Base-by-base conservation (phyloP, 1,284 basidiomycete genomes). In the Meripilus lineatus region DNA sequence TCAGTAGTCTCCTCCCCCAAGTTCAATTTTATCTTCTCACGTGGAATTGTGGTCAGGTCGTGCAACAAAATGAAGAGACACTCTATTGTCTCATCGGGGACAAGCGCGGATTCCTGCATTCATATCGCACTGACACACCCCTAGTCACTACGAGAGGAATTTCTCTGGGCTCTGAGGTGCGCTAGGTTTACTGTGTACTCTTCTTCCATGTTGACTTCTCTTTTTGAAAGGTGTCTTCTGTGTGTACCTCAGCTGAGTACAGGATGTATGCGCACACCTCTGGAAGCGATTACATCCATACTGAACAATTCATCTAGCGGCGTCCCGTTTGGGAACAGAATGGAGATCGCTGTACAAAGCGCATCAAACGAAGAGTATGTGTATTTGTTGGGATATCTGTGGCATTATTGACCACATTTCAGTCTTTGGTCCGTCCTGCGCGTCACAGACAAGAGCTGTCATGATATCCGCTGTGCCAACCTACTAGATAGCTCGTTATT, bases 401-500 rank as follows among this genome's bases (percentile, higher is more conserved):
- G n/a, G n/a, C n/a, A n/a, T n/a, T n/a, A n/a, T n/a, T n/a, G n/a
- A n/a, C n/a, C n/a, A 52, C 28, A 25, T 38, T 14, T 34, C 18
- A 48, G 48, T n/a, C 33, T 52, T 3, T 52, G 50, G 50, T 45
- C 45, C 11, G 44, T 50, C 15, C 26, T 50, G 30, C 40, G 46
- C n/a, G 34, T 52, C 15, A 34, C 44, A 14, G 40, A 46, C 5
- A 24, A 46, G 22, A 26, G 21, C 8, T 50, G 46, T 34, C 66
- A 73, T 48, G 84, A 87, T 50, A 67, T 86, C 18, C 75, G 80
- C 63, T 63, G 71, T 2, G 68, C 79, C 33, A 67, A 77, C 58
- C 62, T 86, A 3, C 63, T 61, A 15, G 71, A 67, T 11, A 38
- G 61, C 20, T 62, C 70, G n/a, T 65, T 84, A 4, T 71, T 70